A percentile compares a stretch with the other conserved stretches of the same genome.
Conservation (phyloP, 139 green algal species). For the Gonium pectorale region DNA sequence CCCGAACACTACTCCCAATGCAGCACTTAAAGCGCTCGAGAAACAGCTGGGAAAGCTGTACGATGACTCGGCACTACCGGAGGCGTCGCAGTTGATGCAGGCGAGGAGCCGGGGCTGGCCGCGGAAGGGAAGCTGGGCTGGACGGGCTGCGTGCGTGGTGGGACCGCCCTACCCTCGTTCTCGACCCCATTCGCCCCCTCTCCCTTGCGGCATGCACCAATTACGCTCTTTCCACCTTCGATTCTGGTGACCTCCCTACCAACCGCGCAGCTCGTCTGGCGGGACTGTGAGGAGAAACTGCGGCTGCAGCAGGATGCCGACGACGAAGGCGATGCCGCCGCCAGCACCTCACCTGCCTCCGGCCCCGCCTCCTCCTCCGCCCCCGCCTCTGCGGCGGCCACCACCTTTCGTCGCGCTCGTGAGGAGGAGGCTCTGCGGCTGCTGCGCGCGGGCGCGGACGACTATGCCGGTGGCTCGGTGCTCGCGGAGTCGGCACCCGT, state of each 20-base stretch:
- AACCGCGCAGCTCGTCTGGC: slow-evolving; percentile 59
- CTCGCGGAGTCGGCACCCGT: background rate
- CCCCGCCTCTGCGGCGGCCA: background rate
- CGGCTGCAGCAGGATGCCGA: background rate
- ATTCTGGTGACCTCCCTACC: no score
- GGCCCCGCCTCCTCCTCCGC: background rate
- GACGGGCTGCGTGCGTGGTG: no score
- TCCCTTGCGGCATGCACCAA: no score
- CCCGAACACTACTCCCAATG: background rate
- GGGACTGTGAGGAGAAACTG: slow-evolving; percentile 44
- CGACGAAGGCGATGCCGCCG: background rate
- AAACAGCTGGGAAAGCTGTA: slow-evolving; percentile 49
- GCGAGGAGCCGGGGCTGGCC: background rate
- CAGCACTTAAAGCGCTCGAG: slow-evolving; percentile 71
- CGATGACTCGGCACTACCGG: slow-evolving; percentile 55
- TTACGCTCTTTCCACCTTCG: no score
- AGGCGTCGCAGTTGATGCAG: slow-evolving; percentile 67
- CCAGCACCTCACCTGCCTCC: no score
- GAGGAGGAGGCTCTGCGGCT: slow-evolving; percentile 33
- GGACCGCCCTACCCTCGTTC: no score
- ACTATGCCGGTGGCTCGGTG: slow-evolving; percentile 2
- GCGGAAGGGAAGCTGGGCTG: no score
- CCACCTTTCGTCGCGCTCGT: no score
- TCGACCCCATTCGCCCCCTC: no score
- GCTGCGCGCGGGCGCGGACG: background rate